Evolutionary conservation across 2,329 filamentous ascomycete species (phyloP).

Genomic region (Microsporum audouinii): DNA sequence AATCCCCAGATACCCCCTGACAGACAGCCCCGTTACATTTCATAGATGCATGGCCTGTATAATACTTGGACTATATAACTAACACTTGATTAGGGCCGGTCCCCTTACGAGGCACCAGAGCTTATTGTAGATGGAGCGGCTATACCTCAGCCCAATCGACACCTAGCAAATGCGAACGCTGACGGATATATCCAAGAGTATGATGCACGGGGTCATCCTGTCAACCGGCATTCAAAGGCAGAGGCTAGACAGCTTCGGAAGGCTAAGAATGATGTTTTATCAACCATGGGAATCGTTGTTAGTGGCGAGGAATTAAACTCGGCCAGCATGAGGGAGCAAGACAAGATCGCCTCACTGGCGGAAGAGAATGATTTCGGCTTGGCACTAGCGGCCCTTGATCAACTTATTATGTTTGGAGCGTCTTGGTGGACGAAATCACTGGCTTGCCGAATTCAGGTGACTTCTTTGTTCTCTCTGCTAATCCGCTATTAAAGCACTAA

Average conservation of each 20-base stretch:
- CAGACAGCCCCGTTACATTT: not conserved
- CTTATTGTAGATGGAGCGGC: constrained; percentile 8
- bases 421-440: constrained; percentile 34
- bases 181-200: constrained; percentile 39
- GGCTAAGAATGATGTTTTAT: constrained; percentile 41
- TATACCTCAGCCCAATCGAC: not conserved
- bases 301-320: constrained; percentile 30
- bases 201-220: constrained; percentile 38
- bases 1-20: too few relatives aligned
- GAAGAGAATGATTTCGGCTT: constrained; percentile 36
- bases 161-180: constrained; percentile 18
- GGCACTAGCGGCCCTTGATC: constrained; percentile 32
- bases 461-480: not conserved
- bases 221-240: constrained; percentile 33
- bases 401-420: constrained; percentile 30
- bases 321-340: constrained; percentile 27
- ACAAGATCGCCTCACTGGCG: constrained; percentile 28
- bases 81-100: constrained; percentile 30
- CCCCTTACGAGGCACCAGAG: constrained; percentile 36
- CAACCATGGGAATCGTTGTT: constrained; percentile 39
- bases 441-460: constrained; percentile 30
- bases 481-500: not conserved
- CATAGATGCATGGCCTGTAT: not conserved
- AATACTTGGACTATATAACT: constrained; percentile 9
- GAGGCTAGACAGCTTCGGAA: constrained; percentile 32